Evolutionary conservation across 2,329 filamentous ascomycete genomes (phyloP), one percentile per base, ranked within the genome.

Genomic region (Cercospora citrullina): DNA sequence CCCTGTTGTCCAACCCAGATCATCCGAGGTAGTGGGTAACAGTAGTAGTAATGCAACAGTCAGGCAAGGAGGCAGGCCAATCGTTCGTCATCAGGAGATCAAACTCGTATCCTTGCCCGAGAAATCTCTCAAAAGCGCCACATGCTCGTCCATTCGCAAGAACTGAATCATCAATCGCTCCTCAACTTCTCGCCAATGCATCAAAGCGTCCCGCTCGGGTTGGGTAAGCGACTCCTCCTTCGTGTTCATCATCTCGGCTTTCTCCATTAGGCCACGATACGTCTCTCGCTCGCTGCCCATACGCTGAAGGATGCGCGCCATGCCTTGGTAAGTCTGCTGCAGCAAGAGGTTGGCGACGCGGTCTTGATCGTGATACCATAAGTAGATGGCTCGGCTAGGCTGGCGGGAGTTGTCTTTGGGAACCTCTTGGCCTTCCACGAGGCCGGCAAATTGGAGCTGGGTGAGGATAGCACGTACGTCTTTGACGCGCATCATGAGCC

Each of bases 391-490:
- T 63, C 93, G 89, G 70, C 90, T 91, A 0, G 94, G 92, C 74
- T 91, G 87, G 36, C 93, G 90, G 69, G 89, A 90, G 72, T 90
- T 90, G 75, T 98, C 94, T 72, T 92, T 91, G 0, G 95, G 95
- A 0, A 99, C 90, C 81, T 99, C 95, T 79, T 99, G 95, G 5
- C 96, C 88, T 72, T 98, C 93, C 12, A 97, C 88, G 69, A 95
- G 90, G 1, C 95, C 94, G 18, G 89, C 89, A 78, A 93, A 89
- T 73, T 96, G 92, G 86, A 99, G 91, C 69, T 90, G 88, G 14
- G 92, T 90, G 80, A 98, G 90, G 70, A 93, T 91, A 67, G 90
- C 89, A 21, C 95, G 92, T 26, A 98, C 88, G 63, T 97, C 92
- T 67, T 90, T 89, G 74, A 94, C 92, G 66, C 91, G 90, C 83